These are phyloP conservation scores for Epichloe bromicola DNA, from an alignment of 2,329 filamentous ascomycete species.

Conservation along the genomic window DNA sequence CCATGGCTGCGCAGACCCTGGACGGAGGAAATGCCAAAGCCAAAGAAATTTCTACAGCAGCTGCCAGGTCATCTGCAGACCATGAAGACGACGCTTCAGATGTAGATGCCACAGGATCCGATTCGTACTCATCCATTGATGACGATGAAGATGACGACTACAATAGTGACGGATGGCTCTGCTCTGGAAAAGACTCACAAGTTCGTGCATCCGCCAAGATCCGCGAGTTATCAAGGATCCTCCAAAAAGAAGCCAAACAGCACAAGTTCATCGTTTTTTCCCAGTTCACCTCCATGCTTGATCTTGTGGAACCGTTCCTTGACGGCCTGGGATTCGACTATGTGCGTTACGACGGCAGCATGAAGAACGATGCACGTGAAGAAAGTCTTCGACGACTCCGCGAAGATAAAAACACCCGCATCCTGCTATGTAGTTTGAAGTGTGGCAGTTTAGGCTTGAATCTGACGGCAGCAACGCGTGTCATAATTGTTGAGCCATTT, in stretches of 20 bases:
- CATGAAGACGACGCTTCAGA: constrained; percentile 16
- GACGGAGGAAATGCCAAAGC: constrained; percentile 11
- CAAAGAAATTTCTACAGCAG: constrained; percentile 4
- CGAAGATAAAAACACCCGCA: constrained; percentile 59
- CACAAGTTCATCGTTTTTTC: constrained; percentile 99
- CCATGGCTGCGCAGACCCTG: constrained; percentile 25
- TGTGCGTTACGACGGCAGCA: constrained; percentile 85
- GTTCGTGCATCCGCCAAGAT: constrained; percentile 80
- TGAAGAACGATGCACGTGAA: constrained; percentile 88
- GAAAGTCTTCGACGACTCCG: constrained; percentile 68
- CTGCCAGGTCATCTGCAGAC: constrained; percentile 19
- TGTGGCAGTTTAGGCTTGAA: constrained; percentile 90
- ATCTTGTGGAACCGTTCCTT: constrained; percentile 89
- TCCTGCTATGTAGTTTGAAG: constrained; percentile 85
- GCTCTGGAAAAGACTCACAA: constrained; percentile 12
- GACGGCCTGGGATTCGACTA: constrained; percentile 60
- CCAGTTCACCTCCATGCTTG: constrained; percentile 96
- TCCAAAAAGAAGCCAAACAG: constrained; percentile 61
- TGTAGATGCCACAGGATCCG: constrained; percentile 28
- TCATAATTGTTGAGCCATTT: constrained; percentile 93
- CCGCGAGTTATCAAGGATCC: constrained; percentile 66
- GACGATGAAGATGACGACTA: constrained; percentile 18
- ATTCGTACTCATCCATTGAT: constrained; percentile 19
- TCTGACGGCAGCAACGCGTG: constrained; percentile 81
- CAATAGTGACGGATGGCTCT: constrained; percentile 19